Conservation (phyloP, 2,329 filamentous ascomycete species). For the Aspergillus pseudotamarii region DNA sequence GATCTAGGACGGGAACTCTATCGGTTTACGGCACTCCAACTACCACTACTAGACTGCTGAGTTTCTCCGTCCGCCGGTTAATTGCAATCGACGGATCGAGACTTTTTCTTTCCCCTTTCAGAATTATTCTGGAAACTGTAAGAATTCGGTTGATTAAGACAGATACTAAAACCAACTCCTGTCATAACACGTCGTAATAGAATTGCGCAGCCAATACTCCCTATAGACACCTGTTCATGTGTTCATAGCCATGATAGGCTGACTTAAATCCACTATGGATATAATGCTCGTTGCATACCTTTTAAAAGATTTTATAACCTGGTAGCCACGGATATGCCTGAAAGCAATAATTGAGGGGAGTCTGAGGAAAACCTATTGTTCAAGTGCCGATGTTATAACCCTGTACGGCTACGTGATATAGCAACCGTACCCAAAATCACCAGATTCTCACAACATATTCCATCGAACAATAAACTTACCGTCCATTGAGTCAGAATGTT, state of each 20-base stretch:
- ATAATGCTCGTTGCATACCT: neutral
- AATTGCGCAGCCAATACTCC: neutral
- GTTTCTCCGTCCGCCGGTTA: slow-evolving; percentile 6
- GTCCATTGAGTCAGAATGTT: too few species aligned
- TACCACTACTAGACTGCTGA: neutral
- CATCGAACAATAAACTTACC: too few species aligned
- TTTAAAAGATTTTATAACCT: neutral
- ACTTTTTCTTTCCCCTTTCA: neutral
- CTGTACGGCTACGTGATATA: too few species aligned
- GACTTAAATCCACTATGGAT: neutral
- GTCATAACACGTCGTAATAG: neutral
- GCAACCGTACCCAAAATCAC: too few species aligned
- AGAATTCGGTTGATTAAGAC: neutral
- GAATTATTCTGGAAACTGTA: neutral
- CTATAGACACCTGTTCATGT: neutral
- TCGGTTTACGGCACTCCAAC: neutral
- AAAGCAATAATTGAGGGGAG: neutral
- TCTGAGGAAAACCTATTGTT: neutral
- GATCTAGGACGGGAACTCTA: neutral
- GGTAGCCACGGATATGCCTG: neutral
- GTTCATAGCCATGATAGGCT: neutral
- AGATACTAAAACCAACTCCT: neutral
- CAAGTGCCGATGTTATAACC: too few species aligned
- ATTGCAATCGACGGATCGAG: slow-evolving; percentile 1
- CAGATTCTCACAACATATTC: too few species aligned